Percentiles rank a stretch among this genome's conserved stretches.
phyloP scores from a whole-genome alignment of 2,329 filamentous ascomycete genomes.

The Talaromyces sp. region DNA sequence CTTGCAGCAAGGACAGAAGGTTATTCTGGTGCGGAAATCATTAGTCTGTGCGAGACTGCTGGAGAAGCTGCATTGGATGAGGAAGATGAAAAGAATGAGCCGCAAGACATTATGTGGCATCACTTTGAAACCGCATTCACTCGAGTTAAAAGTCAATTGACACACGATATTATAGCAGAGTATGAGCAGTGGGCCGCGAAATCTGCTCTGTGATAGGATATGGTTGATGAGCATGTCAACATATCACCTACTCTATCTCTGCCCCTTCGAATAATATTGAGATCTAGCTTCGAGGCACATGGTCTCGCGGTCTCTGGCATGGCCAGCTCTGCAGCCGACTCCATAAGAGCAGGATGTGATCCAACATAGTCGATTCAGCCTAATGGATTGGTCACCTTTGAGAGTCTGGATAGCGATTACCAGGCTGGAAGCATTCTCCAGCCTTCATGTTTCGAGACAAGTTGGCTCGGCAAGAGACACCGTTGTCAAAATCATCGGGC shows the following conservation, averaged over 20 bases:
- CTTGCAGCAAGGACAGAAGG: constrained; percentile 69
- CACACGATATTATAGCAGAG: constrained; percentile 55
- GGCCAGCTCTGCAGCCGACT: no score
- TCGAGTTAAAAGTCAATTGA: constrained; percentile 59
- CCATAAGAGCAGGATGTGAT: neutral
- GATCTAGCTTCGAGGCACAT: neutral
- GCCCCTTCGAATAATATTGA: neutral
- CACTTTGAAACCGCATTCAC: constrained; percentile 48
- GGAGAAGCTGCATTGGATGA: constrained; percentile 54
- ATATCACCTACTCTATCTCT: no score
- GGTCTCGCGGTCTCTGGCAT: neutral
- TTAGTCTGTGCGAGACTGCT: constrained; percentile 56
- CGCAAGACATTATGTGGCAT: constrained; percentile 38
- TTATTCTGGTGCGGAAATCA: constrained; percentile 82
- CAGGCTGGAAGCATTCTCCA: neutral
- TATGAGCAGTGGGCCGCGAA: constrained; percentile 57
- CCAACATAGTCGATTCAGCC: neutral
- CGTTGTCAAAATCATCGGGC: neutral
- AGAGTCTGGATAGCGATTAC: neutral
- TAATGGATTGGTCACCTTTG: neutral
- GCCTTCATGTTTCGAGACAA: neutral
- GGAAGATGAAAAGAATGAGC: constrained; percentile 44
- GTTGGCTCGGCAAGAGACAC: neutral
- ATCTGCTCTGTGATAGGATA: constrained; percentile 14
- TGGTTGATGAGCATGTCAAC: neutral